Conservation (phyloP, 1,139 yeast genomes). For the Geotrichum phurueaensis region DNA sequence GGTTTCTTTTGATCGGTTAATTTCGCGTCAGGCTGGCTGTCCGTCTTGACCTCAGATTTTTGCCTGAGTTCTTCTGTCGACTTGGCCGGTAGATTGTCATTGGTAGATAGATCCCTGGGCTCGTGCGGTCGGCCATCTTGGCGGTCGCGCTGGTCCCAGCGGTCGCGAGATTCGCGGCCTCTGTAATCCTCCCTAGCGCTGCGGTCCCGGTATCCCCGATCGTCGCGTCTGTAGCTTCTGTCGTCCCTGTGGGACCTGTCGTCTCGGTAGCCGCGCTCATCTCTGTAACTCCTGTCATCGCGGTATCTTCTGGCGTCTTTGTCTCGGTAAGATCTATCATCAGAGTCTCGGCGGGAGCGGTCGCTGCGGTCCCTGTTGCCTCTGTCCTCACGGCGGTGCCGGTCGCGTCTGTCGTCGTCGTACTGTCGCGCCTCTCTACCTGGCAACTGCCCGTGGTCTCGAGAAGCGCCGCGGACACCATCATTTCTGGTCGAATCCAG, state of each 20-base stretch:
- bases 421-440: conserved; percentile 5
- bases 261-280: neutral
- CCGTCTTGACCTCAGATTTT: neutral
- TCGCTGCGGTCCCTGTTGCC: neutral
- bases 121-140: neutral
- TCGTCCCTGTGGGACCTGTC: neutral
- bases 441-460: neutral
- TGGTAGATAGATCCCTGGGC: neutral
- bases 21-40: neutral
- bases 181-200: neutral
- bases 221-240: conserved; percentile 3
- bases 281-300: neutral
- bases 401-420: neutral
- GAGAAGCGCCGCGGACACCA: conserved; percentile 1
- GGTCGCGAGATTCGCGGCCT: neutral
- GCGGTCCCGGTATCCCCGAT: conserved; percentile 1
- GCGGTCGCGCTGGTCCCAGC: neutral
- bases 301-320: conserved; percentile 7
- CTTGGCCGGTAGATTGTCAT: neutral
- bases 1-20: conserved; percentile 28
- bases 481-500: neutral
- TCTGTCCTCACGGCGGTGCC: conserved; percentile 2
- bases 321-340: neutral
- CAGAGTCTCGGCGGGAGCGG: neutral
- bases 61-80: neutral